Percentiles rank a stretch among this genome's conserved stretches.
Conservation (phyloP, 2,329 filamentous ascomycete genomes). For the Microcera coccophila region DNA sequence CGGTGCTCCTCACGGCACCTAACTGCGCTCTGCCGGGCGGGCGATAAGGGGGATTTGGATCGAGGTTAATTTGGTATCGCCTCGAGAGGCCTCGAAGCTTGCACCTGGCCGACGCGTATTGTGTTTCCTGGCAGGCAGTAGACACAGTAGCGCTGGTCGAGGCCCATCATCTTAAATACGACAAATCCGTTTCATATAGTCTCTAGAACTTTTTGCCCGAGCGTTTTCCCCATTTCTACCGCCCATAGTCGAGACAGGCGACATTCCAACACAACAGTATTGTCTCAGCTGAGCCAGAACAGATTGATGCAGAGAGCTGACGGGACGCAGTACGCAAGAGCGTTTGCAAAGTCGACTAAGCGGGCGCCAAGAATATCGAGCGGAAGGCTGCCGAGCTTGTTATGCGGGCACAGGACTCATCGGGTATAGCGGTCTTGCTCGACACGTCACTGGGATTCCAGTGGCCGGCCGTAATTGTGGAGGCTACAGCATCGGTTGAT, state of each 20-base stretch:
- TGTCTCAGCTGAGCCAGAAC: slow-evolving; percentile 4
- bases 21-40: slow-evolving; percentile 1
- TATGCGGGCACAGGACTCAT: neutral
- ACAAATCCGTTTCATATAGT: too few relatives aligned
- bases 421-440: neutral
- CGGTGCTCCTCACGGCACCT: neutral
- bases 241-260: too few relatives aligned
- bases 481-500: neutral
- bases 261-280: neutral
- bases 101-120: too few relatives aligned
- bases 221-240: too few relatives aligned
- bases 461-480: neutral
- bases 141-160: too few relatives aligned
- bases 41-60: slow-evolving; percentile 11
- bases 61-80: slow-evolving; percentile 10
- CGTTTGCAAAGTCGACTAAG: neutral
- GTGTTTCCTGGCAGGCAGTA: too few relatives aligned
- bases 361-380: neutral
- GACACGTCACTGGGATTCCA: neutral
- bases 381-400: neutral
- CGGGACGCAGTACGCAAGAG: slow-evolving; percentile 5
- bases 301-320: neutral
- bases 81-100: too few relatives aligned
- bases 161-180: too few relatives aligned
- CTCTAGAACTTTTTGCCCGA: too few relatives aligned